Evolutionary conservation across 2,329 filamentous ascomycete genomes (phyloP).

Genomic region (Colletotrichum sublineola): DNA sequence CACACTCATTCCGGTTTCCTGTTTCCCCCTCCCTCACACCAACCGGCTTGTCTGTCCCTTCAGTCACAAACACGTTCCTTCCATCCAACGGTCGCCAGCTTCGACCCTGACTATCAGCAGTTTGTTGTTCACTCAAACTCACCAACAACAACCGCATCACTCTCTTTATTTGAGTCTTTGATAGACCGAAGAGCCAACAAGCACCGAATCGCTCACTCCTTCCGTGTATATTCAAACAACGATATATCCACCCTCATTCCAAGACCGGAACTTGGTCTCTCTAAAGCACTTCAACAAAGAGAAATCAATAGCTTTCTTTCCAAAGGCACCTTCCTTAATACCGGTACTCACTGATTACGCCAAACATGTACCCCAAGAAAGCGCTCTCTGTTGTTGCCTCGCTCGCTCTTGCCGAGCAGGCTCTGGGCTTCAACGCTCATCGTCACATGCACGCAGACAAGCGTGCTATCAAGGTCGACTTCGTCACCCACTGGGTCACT

Average conservation of each 20-base stretch:
- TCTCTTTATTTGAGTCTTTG: slow-evolving; percentile 64
- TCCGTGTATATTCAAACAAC: slow-evolving; percentile 32
- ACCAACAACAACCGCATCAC: slow-evolving; percentile 52
- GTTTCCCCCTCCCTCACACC: slow-evolving; percentile 38
- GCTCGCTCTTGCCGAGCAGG: slow-evolving; percentile 59
- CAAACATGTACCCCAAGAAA: slow-evolving; percentile 59
- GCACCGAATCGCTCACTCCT: slow-evolving; percentile 30
- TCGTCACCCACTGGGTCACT: slow-evolving; percentile 56
- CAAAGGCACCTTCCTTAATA: slow-evolving; percentile 17
- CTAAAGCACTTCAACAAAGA: slow-evolving; percentile 21
- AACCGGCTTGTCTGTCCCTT: slow-evolving; percentile 40
- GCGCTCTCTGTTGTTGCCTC: slow-evolving; percentile 57
- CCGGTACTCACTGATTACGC: slow-evolving; percentile 36
- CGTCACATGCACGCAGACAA: slow-evolving; percentile 57
- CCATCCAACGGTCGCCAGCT: slow-evolving; percentile 43
- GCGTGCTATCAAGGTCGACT: slow-evolving; percentile 51
- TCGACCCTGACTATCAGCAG: slow-evolving; percentile 38
- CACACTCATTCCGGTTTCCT: slow-evolving; percentile 28
- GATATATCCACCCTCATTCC: slow-evolving; percentile 39
- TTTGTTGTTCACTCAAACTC: slow-evolving; percentile 36
- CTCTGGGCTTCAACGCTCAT: slow-evolving; percentile 58
- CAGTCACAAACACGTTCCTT: slow-evolving; percentile 41
- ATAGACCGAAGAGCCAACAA: slow-evolving; percentile 55
- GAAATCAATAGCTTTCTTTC: slow-evolving; percentile 27
- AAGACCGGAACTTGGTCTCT: slow-evolving; percentile 29